A percentile compares a stretch with the other conserved stretches of the same genome.
Evolutionary conservation across 2,329 filamentous ascomycete species (phyloP).

Genomic region (Colletotrichum orbiculare): DNA sequence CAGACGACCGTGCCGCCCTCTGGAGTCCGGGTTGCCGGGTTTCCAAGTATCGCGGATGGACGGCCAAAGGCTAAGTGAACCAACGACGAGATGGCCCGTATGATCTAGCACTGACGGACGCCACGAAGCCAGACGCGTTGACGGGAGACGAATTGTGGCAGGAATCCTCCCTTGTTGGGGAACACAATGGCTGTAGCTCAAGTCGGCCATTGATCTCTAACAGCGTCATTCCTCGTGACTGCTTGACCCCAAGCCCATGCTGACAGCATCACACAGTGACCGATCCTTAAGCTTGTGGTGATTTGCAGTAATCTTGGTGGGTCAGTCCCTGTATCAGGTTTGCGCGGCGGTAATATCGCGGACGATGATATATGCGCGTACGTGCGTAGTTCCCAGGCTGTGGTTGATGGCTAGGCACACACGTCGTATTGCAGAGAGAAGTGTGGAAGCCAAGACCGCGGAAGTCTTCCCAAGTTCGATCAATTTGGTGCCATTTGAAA

Average conservation of each 20-base stretch:
- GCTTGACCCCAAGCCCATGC: not conserved
- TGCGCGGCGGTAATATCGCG: constrained; percentile 1
- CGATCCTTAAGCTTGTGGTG: constrained; percentile 1
- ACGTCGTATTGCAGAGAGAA: constrained; percentile 18
- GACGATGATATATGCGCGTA: constrained; percentile 14
- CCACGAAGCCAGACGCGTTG: not conserved
- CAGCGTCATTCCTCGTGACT: not conserved
- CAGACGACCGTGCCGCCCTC: not conserved
- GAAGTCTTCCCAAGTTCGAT: constrained; percentile 27
- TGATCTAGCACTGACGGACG: not conserved
- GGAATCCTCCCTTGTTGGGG: not conserved
- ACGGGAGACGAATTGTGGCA: not conserved
- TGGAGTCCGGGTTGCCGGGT: not conserved
- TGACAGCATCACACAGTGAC: not conserved
- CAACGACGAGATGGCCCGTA: not conserved
- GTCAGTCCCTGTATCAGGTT: constrained; percentile 7
- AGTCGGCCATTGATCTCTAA: not conserved
- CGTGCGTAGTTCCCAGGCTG: constrained; percentile 15
- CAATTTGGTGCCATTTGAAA: constrained; percentile 15
- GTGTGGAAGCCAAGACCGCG: constrained; percentile 28
- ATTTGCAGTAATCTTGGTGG: constrained; percentile 5
- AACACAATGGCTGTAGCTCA: not conserved
- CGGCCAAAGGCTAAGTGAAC: not conserved
- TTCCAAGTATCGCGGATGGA: not conserved
- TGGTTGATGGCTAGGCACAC: constrained; percentile 1